These are phyloP conservation scores for Xylariaceae sp. DNA, from an alignment of 2,329 filamentous ascomycete genomes.

Conservation along the genomic window DNA sequence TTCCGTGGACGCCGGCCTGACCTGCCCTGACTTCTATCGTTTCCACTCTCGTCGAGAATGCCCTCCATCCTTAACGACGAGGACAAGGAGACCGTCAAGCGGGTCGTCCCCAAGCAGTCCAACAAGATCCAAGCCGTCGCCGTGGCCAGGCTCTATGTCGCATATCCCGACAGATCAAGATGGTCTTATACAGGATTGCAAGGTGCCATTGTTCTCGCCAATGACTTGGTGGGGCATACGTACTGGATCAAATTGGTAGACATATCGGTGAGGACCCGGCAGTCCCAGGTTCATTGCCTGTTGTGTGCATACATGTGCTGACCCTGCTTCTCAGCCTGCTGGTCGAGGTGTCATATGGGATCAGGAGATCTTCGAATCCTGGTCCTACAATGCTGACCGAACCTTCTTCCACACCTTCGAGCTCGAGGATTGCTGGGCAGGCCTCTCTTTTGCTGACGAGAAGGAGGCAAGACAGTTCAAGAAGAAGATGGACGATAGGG, in stretches of 20 bases:
- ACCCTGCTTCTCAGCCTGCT: constrained; percentile 52
- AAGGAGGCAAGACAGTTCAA: constrained; percentile 96
- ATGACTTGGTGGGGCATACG: constrained; percentile 91
- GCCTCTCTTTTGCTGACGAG: constrained; percentile 89
- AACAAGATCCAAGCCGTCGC: constrained; percentile 98
- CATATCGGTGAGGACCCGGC: constrained; percentile 66
- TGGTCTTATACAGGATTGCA: constrained; percentile 95
- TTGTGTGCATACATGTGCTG: constrained; percentile 1
- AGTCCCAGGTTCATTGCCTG: constrained; percentile 1
- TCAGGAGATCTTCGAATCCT: constrained; percentile 94
- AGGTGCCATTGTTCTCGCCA: constrained; percentile 84
- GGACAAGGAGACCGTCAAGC: constrained; percentile 95
- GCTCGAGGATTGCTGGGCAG: constrained; percentile 85
- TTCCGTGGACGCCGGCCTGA: constrained; percentile 3
- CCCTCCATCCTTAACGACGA: constrained; percentile 76
- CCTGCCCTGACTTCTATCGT: background rate
- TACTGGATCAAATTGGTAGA: constrained; percentile 98
- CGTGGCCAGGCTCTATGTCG: constrained; percentile 88
- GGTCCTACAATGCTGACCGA: constrained; percentile 92
- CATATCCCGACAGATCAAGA: constrained; percentile 77
- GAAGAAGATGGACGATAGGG: constrained; percentile 94
- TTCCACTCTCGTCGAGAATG: constrained; percentile 39
- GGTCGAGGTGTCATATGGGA: constrained; percentile 90
- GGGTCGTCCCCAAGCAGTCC: constrained; percentile 83
- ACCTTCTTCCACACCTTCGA: constrained; percentile 98